Evolutionary conservation across 768 basidiomycete genomes (phyloP).

Genomic region (Daedaleopsis nitida): DNA sequence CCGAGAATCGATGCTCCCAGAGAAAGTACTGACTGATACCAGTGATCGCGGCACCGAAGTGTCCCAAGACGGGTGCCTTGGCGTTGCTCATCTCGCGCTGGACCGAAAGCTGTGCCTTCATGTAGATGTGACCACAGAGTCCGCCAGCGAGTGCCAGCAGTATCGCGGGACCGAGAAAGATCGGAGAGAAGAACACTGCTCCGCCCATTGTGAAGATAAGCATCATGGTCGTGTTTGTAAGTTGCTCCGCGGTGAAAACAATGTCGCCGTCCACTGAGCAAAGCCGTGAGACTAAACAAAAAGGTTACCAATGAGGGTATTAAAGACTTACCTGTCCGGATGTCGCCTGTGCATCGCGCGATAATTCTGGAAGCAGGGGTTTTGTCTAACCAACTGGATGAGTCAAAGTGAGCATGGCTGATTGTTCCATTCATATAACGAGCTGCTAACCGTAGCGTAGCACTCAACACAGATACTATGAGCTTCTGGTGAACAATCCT

Average conservation of each 20-base stretch:
- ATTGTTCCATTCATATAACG: constrained; percentile 21
- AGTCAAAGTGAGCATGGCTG: constrained; percentile 33
- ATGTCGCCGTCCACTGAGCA: constrained; percentile 39
- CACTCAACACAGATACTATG: constrained; percentile 53
- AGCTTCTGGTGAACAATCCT: constrained; percentile 53
- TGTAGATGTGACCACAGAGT: constrained; percentile 52
- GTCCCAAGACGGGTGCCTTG: constrained; percentile 50
- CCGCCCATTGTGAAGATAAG: constrained; percentile 23
- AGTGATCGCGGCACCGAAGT: constrained; percentile 55
- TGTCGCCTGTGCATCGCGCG: constrained; percentile 69
- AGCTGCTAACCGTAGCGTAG: constrained; percentile 23
- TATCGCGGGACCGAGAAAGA: constrained; percentile 44
- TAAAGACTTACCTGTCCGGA: constrained; percentile 36
- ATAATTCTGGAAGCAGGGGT: constrained; percentile 62
- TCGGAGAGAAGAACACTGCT: constrained; percentile 43
- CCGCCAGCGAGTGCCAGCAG: constrained; percentile 41
- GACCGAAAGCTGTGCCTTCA: constrained; percentile 57
- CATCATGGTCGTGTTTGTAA: constrained; percentile 31
- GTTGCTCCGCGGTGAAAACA: constrained; percentile 32
- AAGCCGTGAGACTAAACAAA: not conserved
- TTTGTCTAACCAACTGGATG: constrained; percentile 48
- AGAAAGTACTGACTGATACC: constrained; percentile 43
- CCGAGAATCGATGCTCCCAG: not conserved
- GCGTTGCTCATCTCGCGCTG: constrained; percentile 60
- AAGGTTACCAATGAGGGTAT: not conserved